Base-by-base conservation (phyloP, 495 filamentous ascomycete genomes). In the Lophium mytilinum region DNA sequence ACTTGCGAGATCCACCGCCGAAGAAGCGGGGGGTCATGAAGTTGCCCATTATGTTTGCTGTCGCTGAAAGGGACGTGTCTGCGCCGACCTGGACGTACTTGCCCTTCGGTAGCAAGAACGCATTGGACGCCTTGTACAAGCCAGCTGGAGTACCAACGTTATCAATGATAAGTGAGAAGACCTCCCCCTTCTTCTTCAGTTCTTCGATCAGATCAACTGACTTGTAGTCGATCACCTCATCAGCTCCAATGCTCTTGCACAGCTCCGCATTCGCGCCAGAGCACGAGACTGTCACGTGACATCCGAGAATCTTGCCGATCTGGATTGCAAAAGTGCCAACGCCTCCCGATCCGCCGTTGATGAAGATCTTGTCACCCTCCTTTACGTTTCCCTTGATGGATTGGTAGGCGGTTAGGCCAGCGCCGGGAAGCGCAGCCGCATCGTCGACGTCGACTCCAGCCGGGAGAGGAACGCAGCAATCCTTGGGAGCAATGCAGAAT, bases 201-300 rank as follows among this genome's bases (percentile, higher is more conserved):
- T 59, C 69, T 9, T 73, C 64, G 40, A 76, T 60, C 1, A 87
- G 71, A 66, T 83, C 71, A 14, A 68, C 58, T 1, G 69, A 63
- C n/a, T 76, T 82, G 63, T 90, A 90, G 63, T 90, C 84, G 41
- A 90, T 73, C 2, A 87, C 74, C 52, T 83, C 78, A 60, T 88
- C 83, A 4, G 85, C 86, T 0, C 86, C 86, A 1, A 89, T 68
- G 11, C 66, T 66, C 36, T 72, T 72, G 61, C 79, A 82, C 11
- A 71, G 48, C 37, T 68, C 62, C 10, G 65, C 56, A 48, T 72
- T 72, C 14, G 46, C 42, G 5, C 56, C 53, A 0, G 68, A 71
- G 57, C 70, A 72, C 9, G 65, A 53, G 0, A 61, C 57, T 11
- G 66, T 67, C 33, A 73, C 70, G 37, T 65, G 50, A 33, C 66